A percentile compares a stretch with the other conserved stretches of the same genome.
Conservation (phyloP, 164 flowering plant species). For the Houttuynia cordata region DNA sequence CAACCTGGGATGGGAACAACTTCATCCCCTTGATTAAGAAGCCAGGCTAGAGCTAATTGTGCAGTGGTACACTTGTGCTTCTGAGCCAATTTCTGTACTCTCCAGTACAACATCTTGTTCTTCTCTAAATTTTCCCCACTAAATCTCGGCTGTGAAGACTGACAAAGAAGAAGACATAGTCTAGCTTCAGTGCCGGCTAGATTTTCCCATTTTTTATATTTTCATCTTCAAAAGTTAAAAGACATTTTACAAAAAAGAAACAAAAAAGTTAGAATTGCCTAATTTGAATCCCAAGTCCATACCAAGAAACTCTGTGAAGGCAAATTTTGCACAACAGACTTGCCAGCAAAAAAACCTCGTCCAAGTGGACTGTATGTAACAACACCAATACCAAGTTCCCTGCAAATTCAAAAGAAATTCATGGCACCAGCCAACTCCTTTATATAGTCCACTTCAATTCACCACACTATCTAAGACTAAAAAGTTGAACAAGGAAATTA, state of each 20-base stretch:
- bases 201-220: neutral
- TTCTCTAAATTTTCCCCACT: conserved; percentile 19
- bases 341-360: conserved; percentile 37
- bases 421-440: too few relatives aligned
- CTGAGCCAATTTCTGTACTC: conserved; percentile 15
- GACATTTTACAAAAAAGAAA: neutral
- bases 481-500: too few relatives aligned
- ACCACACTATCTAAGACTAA: too few relatives aligned
- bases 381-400: conserved; percentile 34
- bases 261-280: neutral
- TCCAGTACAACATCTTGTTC: conserved; percentile 17
- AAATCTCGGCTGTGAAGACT: conserved; percentile 23
- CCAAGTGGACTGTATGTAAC: conserved; percentile 42
- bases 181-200: neutral
- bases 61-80: conserved; percentile 22
- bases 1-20: conserved; percentile 31
- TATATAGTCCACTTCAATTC: too few relatives aligned
- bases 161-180: neutral
- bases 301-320: conserved; percentile 16
- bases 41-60: conserved; percentile 29
- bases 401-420: conserved; percentile 4
- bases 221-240: too few relatives aligned
- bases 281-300: neutral
- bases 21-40: conserved; percentile 26
- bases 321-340: conserved; percentile 20